These are phyloP conservation scores for Paecilomyces variotii DNA, from an alignment of 2,329 filamentous ascomycete genomes.

Conservation along the genomic window DNA sequence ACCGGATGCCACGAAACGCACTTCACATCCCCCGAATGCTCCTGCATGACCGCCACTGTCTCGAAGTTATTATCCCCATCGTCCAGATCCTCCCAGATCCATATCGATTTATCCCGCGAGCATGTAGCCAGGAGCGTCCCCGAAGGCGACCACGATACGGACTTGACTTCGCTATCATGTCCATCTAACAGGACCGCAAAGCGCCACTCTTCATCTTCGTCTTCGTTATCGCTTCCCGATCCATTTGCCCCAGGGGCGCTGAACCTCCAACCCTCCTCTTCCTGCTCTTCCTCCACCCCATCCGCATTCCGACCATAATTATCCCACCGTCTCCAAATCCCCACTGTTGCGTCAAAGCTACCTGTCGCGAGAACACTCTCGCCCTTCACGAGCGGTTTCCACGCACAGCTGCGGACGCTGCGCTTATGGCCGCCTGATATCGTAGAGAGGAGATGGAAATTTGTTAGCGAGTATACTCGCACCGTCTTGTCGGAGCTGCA, in stretches of 20 bases:
- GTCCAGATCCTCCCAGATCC: slow-evolving; percentile 93
- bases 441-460: slow-evolving; percentile 68
- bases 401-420: slow-evolving; percentile 75
- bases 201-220: slow-evolving; percentile 76
- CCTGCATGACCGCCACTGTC: slow-evolving; percentile 87
- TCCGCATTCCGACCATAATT: slow-evolving; percentile 26
- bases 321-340: slow-evolving; percentile 65
- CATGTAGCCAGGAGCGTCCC: slow-evolving; percentile 83
- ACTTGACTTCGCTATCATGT: slow-evolving; percentile 93
- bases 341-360: slow-evolving; percentile 88
- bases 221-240: slow-evolving; percentile 38
- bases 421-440: slow-evolving; percentile 85
- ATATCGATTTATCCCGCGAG: slow-evolving; percentile 85
- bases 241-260: slow-evolving; percentile 10
- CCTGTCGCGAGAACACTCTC: slow-evolving; percentile 80
- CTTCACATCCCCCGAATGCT: slow-evolving; percentile 94
- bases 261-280: slow-evolving; percentile 16
- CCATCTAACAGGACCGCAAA: slow-evolving; percentile 89
- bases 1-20: slow-evolving; percentile 85
- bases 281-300: slow-evolving; percentile 5
- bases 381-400: slow-evolving; percentile 66
- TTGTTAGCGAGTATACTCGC: slow-evolving; percentile 79
- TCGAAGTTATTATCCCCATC: slow-evolving; percentile 92
- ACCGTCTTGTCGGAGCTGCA: slow-evolving; percentile 79
- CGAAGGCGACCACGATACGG: slow-evolving; percentile 53